A percentile compares a stretch with the other conserved stretches of the same genome.
phyloP scores from a whole-genome alignment of 371 early-diverging fungal genomes.

The Mortierella sp. region DNA sequence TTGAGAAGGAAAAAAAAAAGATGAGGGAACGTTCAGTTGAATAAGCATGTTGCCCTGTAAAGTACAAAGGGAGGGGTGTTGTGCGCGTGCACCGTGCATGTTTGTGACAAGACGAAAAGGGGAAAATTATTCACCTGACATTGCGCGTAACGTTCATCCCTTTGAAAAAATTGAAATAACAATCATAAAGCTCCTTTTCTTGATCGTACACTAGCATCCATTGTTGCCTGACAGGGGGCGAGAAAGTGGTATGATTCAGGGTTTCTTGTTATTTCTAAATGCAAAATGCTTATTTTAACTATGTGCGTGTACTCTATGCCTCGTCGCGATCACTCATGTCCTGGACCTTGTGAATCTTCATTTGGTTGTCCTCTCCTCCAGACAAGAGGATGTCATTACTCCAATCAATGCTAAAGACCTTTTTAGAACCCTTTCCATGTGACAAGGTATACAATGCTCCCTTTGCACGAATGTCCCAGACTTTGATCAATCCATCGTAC shows the following conservation, averaged over 20 bases:
- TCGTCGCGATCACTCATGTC: conserved; percentile 32
- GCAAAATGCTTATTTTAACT: background rate
- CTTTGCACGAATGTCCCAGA: conserved; percentile 95
- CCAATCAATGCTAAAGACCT: conserved; percentile 89
- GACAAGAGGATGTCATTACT: conserved; percentile 74
- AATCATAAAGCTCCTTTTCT: background rate
- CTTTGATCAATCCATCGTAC: conserved; percentile 89
- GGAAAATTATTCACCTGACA: conserved; percentile 7
- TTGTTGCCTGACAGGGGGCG: background rate
- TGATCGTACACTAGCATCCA: background rate
- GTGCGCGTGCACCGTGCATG: conserved; percentile 15
- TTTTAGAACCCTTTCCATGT: conserved; percentile 63
- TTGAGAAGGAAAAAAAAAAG: background rate
- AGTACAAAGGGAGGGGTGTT: background rate
- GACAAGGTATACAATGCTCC: conserved; percentile 79
- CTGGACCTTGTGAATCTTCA: conserved; percentile 78
- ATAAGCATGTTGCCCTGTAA: conserved; percentile 2
- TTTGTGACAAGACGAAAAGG: background rate
- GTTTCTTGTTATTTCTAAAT: background rate
- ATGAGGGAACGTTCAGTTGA: background rate
- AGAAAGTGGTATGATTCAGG: background rate
- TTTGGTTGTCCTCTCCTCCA: conserved; percentile 89
- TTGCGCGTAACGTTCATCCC: conserved; percentile 7
- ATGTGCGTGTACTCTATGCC: conserved; percentile 23
- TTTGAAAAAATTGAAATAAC: background rate